A percentile compares a stretch with the other conserved stretches of the same genome.
Conservation (phyloP, 2,329 filamentous ascomycete genomes). For the Aspergillus japonicus region DNA sequence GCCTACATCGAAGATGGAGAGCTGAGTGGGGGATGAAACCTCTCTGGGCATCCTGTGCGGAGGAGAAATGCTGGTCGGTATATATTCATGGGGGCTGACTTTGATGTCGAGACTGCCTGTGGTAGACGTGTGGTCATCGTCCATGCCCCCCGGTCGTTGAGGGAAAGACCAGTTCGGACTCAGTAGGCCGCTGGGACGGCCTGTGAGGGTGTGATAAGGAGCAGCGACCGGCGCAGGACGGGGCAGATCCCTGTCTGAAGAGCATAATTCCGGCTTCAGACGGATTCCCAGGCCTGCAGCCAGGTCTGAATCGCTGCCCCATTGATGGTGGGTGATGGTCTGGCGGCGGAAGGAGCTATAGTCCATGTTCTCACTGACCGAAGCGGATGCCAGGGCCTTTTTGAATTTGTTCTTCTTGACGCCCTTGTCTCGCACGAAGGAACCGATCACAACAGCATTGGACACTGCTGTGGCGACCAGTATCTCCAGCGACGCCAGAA, state of each 20-base stretch:
- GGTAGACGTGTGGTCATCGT: slow-evolving; percentile 30
- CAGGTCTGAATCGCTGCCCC: slow-evolving; percentile 90
- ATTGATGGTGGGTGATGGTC: slow-evolving; percentile 67
- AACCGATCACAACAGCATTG: slow-evolving; percentile 86
- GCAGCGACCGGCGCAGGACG: slow-evolving; percentile 42
- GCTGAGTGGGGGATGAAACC: slow-evolving; percentile 53
- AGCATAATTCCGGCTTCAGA: slow-evolving; percentile 53
- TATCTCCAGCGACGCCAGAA: slow-evolving; percentile 86
- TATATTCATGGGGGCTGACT: slow-evolving; percentile 36
- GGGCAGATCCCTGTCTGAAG: slow-evolving; percentile 31
- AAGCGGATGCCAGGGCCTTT: slow-evolving; percentile 40
- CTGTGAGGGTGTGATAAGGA: slow-evolving; percentile 26
- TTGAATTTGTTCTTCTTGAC: slow-evolving; percentile 86
- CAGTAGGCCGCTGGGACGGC: slow-evolving; percentile 30
- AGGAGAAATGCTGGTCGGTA: slow-evolving; percentile 30
- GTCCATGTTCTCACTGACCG: slow-evolving; percentile 49
- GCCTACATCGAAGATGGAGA: slow-evolving; percentile 84
- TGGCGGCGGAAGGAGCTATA: slow-evolving; percentile 38
- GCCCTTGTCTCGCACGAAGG: slow-evolving; percentile 86
- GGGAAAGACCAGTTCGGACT: slow-evolving; percentile 37
- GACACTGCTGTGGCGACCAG: slow-evolving; percentile 83
- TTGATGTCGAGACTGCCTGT: slow-evolving; percentile 35
- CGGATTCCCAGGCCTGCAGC: slow-evolving; percentile 76
- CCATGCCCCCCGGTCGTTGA: slow-evolving; percentile 20
- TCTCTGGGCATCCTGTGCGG: slow-evolving; percentile 35